Evolutionary conservation across 108 stramenopile species (phyloP), one percentile per base, ranked within the genome.

Genomic region (Ochromonas danica): DNA sequence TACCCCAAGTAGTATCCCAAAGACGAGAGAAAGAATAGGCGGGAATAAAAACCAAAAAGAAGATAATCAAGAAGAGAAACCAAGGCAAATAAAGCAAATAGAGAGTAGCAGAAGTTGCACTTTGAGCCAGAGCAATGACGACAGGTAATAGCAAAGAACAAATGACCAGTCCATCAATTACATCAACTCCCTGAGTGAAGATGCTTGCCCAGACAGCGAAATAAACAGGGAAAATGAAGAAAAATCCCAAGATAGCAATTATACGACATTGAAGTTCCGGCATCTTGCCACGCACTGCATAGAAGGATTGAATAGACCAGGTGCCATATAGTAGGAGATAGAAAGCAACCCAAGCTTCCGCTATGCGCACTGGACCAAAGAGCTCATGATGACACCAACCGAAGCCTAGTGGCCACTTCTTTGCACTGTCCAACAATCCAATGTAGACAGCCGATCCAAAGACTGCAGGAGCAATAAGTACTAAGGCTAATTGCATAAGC

Each of bases 1-100:
- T 70, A 6, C 67, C 67, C 67, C 67, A 70, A 22, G 67, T 70
- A 70, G 67, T 70, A 22, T 70, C 67, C 67, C 67, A 70, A 14
- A 70, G 22, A 14, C 67, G 6, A 14, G 67, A 6, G 14, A 70
- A 14, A 14, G 67, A 70, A 22, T 70, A 70, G 22, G 14, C 22
- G 14, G 67, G 67, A 40, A 70, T 42, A 42, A 40, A 70, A 14
- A 70, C 67, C 14, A 70, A 14, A 22, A 70, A 70, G 14, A 70
- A 14, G 22, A 70, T 42, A 14, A 42, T 42, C 40, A 70, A 42
- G 22, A 22, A 70, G 22, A 70, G 41, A 70, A 70, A 70, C 67
- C 67, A 70, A 38, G 67, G 67, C 22, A 70, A 42, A 42, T 70
- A 70, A 14, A 42, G 22, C 6, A 38, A 70, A 22, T 70, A 70